Base-by-base conservation (phyloP, 108 stramenopile genomes). In the Pseudonitzschia delicatissima region DNA sequence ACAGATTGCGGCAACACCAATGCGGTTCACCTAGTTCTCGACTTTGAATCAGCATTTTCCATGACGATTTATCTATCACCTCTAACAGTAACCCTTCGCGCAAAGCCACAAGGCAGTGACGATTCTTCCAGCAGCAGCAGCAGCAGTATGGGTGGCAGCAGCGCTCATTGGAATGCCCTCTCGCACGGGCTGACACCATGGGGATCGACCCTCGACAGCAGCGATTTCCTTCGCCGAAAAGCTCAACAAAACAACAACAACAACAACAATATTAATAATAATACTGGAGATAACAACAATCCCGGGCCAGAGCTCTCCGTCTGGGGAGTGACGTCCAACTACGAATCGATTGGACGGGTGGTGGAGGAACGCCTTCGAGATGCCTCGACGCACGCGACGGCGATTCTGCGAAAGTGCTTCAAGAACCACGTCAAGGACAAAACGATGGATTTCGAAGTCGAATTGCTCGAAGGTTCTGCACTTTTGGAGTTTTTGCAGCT, bases 31-130 rank as follows among this genome's bases (percentile, higher is more conserved):
- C 60, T 93, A 52, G 64, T 73, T 26, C 27, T 93, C 23, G 74
- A 81, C 25, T 93, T 89, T 80, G 91, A 80, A 23, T 65, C 52
- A 33, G 83, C 85, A 9, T 93, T 93, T 81, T 74, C 72, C 59
- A 87, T 93, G 87, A 83, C 80, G 28, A 83, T 93, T 48, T 88
- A 84, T 67, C 69, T 93, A 45, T 71, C 53, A 13, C 91, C 91
- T 17, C 57, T 93, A 8, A n/a, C 89, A 27, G 91, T 93, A 9
- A 64, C 72, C 0, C 61, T 92, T 23, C 77, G 86, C 51, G 91
- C 87, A 23, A 71, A 69, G 49, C 48, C 55, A 49, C 33, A 13
- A 21, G 23, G 47, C 26, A 29, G 13, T 23, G 32, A 23, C 20
- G 62, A 64, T 9, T 20, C 27, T 23, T 8, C 26, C 31, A 39